A percentile compares a stretch with the other conserved stretches of the same genome.
phyloP scores from a whole-genome alignment of 805 yeast species.

The Sungouiozyma intestinalis region DNA sequence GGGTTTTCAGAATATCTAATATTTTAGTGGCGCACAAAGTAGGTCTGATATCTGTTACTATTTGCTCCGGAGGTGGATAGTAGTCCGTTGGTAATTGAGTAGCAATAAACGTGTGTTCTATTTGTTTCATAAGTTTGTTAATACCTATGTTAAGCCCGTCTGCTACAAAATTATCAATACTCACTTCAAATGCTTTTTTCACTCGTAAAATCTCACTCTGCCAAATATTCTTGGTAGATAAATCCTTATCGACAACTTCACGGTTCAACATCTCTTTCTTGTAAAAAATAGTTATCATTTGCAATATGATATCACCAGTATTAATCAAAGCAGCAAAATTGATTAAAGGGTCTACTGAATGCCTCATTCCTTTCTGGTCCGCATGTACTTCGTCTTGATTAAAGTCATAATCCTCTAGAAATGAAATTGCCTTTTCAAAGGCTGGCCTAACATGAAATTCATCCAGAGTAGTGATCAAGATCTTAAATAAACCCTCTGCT shows the following conservation, averaged over 20 bases:
- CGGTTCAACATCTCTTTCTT: constrained; percentile 62
- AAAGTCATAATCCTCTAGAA: constrained; percentile 55
- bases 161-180: constrained; percentile 82
- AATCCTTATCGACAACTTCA: constrained; percentile 37
- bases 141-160: constrained; percentile 89
- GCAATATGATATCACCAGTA: constrained; percentile 84
- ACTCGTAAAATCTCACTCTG: constrained; percentile 65
- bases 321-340: constrained; percentile 86
- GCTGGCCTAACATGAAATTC: constrained; percentile 74
- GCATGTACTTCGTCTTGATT: neutral
- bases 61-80: constrained; percentile 33
- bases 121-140: constrained; percentile 74
- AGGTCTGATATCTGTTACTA: constrained; percentile 32
- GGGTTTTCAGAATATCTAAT: constrained; percentile 53
- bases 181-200: constrained; percentile 70
- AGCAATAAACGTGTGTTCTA: constrained; percentile 49
- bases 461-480: constrained; percentile 52
- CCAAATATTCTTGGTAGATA: constrained; percentile 49
- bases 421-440: constrained; percentile 65
- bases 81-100: constrained; percentile 53
- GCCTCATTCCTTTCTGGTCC: constrained; percentile 16
- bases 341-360: constrained; percentile 65
- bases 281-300: constrained; percentile 84
- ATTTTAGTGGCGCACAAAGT: constrained; percentile 58
- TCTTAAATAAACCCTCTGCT: constrained; percentile 57